A percentile compares a stretch with the other conserved stretches of the same genome.
These are phyloP conservation scores for Symbiotaphrina buchneri DNA, from an alignment of 495 filamentous ascomycete species.

Conservation along the genomic window DNA sequence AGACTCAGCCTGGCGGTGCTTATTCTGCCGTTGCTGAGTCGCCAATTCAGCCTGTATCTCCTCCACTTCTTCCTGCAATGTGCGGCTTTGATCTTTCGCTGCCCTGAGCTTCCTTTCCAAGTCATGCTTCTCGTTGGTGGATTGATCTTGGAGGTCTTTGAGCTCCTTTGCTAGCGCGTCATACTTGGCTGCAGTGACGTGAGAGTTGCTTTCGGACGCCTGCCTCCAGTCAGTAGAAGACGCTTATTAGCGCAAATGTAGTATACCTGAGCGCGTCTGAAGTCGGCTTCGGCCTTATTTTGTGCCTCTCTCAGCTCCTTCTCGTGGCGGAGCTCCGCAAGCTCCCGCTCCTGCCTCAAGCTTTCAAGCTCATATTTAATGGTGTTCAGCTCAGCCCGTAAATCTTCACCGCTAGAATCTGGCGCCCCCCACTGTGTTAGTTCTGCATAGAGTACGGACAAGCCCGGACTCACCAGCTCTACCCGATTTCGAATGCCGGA, in stretches of 20 bases:
- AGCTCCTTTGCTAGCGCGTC: constrained; percentile 50
- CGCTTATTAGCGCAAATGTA: constrained; percentile 10
- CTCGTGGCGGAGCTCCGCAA: constrained; percentile 51
- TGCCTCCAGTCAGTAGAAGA: constrained; percentile 8
- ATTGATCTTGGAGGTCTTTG: constrained; percentile 41
- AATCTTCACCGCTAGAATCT: constrained; percentile 32
- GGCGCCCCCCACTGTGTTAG: constrained; percentile 1
- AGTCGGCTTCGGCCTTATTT: constrained; percentile 59
- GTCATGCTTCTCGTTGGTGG: constrained; percentile 38
- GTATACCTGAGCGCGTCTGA: constrained; percentile 53
- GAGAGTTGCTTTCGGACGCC: constrained; percentile 42
- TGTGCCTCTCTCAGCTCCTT: constrained; percentile 61
- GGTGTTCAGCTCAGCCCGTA: constrained; percentile 44
- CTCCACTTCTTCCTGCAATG: constrained; percentile 53
- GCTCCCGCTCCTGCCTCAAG: constrained; percentile 68
- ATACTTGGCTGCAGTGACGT: constrained; percentile 43
- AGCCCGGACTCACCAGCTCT: constrained; percentile 8
- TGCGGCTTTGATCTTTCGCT: constrained; percentile 46
- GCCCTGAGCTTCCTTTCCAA: constrained; percentile 51
- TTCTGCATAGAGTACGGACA: neutral
- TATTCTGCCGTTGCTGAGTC: constrained; percentile 43
- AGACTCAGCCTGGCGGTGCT: constrained; percentile 46
- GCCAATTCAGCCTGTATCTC: constrained; percentile 50
- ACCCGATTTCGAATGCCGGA: constrained; percentile 14
- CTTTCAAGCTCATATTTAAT: constrained; percentile 48